phyloP scores from a whole-genome alignment of 495 filamentous ascomycete species.

The Talaromyces stipitatus region DNA sequence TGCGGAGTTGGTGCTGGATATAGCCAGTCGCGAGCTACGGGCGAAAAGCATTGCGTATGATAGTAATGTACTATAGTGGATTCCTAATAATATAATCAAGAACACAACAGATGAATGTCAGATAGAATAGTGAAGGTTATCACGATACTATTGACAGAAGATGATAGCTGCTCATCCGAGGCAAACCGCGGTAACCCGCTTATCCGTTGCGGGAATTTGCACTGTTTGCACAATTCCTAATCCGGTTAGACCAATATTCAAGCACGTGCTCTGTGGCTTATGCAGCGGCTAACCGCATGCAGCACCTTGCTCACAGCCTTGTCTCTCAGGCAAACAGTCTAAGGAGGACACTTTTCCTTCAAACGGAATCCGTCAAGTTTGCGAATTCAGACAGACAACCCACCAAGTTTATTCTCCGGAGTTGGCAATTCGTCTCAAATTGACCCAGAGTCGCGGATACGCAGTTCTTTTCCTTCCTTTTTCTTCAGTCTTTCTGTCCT shows the following conservation, averaged over 20 bases:
- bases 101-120: not conserved
- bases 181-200: conserved; percentile 11
- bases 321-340: not conserved
- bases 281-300: not conserved
- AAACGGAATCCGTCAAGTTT: not conserved
- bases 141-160: no score
- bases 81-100: no score
- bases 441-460: not conserved
- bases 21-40: conserved; percentile 49
- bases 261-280: conserved; percentile 1
- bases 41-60: conserved; percentile 45
- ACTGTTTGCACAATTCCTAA: conserved; percentile 2
- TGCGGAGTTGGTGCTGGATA: conserved; percentile 44
- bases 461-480: not conserved
- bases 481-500: not conserved
- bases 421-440: not conserved
- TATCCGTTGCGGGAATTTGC: not conserved
- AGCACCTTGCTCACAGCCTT: not conserved
- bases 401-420: not conserved
- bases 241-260: not conserved
- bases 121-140: not conserved
- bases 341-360: conserved; percentile 4
- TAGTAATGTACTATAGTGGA: not conserved
- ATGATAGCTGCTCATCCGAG: conserved; percentile 13
- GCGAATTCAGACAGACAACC: not conserved